Base-by-base conservation (phyloP, 2,329 filamentous ascomycete genomes). In the Penicillium crustosum region DNA sequence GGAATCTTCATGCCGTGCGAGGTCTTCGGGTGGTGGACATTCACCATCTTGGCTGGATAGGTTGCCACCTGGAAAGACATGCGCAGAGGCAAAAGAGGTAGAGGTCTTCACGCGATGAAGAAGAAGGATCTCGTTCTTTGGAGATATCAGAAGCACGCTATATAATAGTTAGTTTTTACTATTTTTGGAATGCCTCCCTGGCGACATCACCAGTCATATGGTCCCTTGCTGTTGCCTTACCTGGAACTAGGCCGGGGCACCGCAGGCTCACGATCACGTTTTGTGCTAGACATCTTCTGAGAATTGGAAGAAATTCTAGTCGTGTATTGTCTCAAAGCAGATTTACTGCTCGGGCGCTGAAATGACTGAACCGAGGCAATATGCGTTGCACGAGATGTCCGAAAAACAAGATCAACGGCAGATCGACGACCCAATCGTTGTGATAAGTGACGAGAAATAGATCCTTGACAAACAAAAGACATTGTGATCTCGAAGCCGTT, bases 21-120 rank as follows among this genome's bases (percentile, higher is more conserved):
- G 74, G 29, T 85, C 79, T 17, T 81, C 80, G 0, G 75, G 69
- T 0, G 75, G 74, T 0, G 85, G 81, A 13, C 82, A 77, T 21
- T 73, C 66, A 33, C 90, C 92, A 66, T 97, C 93, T 68, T 96
- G 91, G 21, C 84, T 83, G 0, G 84, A 75, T 13, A 91, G 89
- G 23, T 96, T 82, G 6, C 94, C 94, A 35, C 94, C 94, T 0
- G 94, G 93, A 66, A 99, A 99, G 60, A 99, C 94, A 70, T 97
- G 92, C 0, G 93, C 94, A 0, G 91, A 93, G 4, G 93, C 85
- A 70, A 97, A 97, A 3, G 92, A 89, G 1, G 85, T 86, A 0
- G 91, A 94, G 1, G 89, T 91, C 63, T 88, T 83, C 3, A 96
- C 91, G 61, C 94, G 88, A 73, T 92, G 92, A 9, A 97, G 85